A percentile compares a stretch with the other conserved stretches of the same genome.
Conservation (phyloP, 1,284 basidiomycete species). For the Omphalotus olearius region DNA sequence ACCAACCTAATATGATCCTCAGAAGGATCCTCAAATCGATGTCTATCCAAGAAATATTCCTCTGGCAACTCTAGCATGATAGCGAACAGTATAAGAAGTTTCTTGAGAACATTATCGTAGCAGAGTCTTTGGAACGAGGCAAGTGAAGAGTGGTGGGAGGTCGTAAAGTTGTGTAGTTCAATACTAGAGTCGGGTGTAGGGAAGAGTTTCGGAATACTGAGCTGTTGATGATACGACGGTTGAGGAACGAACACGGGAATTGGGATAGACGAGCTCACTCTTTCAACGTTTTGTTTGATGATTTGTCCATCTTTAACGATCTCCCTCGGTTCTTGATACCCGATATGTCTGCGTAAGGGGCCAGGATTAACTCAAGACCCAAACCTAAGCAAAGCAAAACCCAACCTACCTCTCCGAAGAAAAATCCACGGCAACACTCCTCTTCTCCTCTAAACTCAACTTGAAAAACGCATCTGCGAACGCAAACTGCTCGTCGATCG, state of each 20-base stretch:
- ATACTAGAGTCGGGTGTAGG: conserved; percentile 15
- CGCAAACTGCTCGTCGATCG: conserved; percentile 20
- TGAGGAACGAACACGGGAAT: neutral
- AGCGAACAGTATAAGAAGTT: conserved; percentile 22
- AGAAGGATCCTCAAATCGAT: conserved; percentile 20
- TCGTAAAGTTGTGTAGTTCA: conserved; percentile 20
- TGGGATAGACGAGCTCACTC: neutral
- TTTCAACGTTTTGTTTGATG: no score
- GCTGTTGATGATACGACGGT: conserved; percentile 8
- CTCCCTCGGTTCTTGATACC: no score
- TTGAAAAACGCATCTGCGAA: conserved; percentile 25
- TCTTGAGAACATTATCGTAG: conserved; percentile 20
- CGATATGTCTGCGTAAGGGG: neutral
- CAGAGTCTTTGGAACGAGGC: conserved; percentile 21
- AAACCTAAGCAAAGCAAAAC: conserved; percentile 17
- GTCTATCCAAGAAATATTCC: conserved; percentile 22
- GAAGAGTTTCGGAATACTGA: conserved; percentile 23
- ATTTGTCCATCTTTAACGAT: no score
- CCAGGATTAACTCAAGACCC: conserved; percentile 19
- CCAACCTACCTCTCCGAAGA: neutral
- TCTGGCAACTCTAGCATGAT: conserved; percentile 26
- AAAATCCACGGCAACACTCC: conserved; percentile 21
- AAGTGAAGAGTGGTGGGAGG: conserved; percentile 19
- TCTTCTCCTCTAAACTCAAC: conserved; percentile 23
- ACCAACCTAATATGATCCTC: conserved; percentile 25